phyloP scores from a whole-genome alignment of 164 flowering plant genomes.

The Annona cherimola region DNA sequence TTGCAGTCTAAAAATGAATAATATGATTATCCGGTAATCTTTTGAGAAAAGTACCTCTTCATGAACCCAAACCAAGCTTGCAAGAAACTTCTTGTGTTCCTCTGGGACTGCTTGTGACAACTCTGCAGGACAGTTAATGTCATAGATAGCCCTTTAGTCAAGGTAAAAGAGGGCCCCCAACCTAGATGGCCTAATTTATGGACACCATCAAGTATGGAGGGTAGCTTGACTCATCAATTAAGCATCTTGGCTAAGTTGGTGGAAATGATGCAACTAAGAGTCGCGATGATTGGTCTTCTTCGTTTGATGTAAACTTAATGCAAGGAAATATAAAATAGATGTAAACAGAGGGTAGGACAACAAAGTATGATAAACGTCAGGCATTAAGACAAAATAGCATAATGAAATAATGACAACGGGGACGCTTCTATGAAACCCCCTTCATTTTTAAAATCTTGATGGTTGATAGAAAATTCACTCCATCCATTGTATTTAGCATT shows the following conservation, averaged over 20 bases:
- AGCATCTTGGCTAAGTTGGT: neutral
- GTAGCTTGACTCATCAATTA: neutral
- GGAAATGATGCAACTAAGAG: no score
- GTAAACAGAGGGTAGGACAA: no score
- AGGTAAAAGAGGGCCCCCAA: neutral
- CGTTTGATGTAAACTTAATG: no score
- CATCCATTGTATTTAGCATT: no score
- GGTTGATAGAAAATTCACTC: no score
- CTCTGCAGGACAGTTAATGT: constrained; percentile 32
- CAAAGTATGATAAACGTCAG: no score
- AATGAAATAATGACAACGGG: no score
- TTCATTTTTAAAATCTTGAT: no score
- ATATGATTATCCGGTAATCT: neutral
- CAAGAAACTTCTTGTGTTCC: constrained; percentile 83
- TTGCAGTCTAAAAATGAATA: neutral
- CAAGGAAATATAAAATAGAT: no score
- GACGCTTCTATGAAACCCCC: no score
- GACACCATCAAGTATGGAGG: neutral
- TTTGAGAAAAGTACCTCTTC: constrained; percentile 57
- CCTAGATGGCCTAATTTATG: neutral
- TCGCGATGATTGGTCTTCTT: no score
- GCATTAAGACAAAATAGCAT: no score
- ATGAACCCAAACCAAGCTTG: constrained; percentile 85
- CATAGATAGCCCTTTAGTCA: neutral
- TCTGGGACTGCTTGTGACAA: constrained; percentile 86